These are phyloP conservation scores for Talaromyces rugulosus DNA, from an alignment of 2,329 filamentous ascomycete species.

Conservation along the genomic window DNA sequence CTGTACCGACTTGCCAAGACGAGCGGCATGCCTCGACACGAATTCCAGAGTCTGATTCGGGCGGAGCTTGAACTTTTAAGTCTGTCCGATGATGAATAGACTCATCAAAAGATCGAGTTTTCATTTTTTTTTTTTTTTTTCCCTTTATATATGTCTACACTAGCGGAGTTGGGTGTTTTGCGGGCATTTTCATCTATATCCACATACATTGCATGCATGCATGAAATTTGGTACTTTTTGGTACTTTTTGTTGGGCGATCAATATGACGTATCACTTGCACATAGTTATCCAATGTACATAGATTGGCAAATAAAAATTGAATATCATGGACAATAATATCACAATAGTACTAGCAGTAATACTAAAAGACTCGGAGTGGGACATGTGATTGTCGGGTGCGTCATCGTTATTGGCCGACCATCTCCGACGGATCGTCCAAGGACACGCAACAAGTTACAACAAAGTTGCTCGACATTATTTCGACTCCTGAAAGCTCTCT, in stretches of 20 bases:
- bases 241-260: background rate
- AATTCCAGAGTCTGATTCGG: conserved; percentile 58
- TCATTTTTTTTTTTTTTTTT: background rate
- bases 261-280: background rate
- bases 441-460: conserved; percentile 1
- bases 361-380: background rate
- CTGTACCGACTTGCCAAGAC: conserved; percentile 57
- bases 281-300: background rate
- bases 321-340: background rate
- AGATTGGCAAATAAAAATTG: background rate
- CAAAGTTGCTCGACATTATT: background rate
- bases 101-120: background rate
- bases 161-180: conserved; percentile 4
- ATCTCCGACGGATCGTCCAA: background rate
- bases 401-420: background rate
- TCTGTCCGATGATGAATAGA: conserved; percentile 49
- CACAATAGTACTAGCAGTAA: background rate
- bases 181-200: background rate
- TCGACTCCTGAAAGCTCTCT: background rate
- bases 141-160: background rate
- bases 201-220: background rate
- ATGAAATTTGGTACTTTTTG: background rate
- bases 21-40: conserved; percentile 54
- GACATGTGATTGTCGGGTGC: background rate
- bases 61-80: conserved; percentile 57